These are phyloP conservation scores for Russula ochroleuca DNA, from an alignment of 768 basidiomycete species.

Conservation along the genomic window DNA sequence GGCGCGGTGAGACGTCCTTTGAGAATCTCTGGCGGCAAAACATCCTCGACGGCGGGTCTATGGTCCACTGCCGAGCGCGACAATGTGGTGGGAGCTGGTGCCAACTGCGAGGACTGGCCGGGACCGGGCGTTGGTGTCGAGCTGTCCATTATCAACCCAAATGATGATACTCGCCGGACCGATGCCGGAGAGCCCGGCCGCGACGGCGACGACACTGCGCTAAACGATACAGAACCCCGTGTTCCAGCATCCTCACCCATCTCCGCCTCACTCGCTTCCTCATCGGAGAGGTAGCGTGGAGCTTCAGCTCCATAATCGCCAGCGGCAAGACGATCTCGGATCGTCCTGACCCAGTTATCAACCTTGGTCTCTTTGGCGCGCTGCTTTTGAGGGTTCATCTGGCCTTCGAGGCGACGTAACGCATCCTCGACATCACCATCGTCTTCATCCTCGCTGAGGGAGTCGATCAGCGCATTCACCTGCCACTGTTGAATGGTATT, in stretches of 20 bases:
- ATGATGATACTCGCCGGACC: slow-evolving; percentile 20
- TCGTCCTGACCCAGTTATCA: slow-evolving; percentile 73
- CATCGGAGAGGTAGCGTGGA: slow-evolving; percentile 52
- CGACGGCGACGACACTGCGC: slow-evolving; percentile 18
- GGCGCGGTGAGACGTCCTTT: slow-evolving; percentile 48
- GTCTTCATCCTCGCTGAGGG: slow-evolving; percentile 68
- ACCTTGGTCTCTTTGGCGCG: slow-evolving; percentile 72
- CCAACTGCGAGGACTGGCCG: not conserved
- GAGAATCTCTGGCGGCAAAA: slow-evolving; percentile 61
- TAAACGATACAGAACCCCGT: slow-evolving; percentile 7
- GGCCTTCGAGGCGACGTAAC: slow-evolving; percentile 74
- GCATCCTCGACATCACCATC: slow-evolving; percentile 81
- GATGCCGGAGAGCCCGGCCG: slow-evolving; percentile 23
- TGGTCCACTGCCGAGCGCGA: slow-evolving; percentile 36
- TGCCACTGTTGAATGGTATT: slow-evolving; percentile 75
- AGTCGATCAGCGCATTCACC: slow-evolving; percentile 68
- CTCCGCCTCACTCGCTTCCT: slow-evolving; percentile 34
- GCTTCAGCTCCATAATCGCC: slow-evolving; percentile 61
- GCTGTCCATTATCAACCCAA: slow-evolving; percentile 12
- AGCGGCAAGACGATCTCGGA: slow-evolving; percentile 59
- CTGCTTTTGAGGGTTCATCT: slow-evolving; percentile 70
- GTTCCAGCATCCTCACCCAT: not conserved
- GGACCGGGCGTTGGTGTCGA: slow-evolving; percentile 22
- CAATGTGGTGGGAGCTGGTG: not conserved
- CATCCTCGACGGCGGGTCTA: slow-evolving; percentile 56